Evolutionary conservation across 495 filamentous ascomycete species (phyloP).

Genomic region (Articulospora tetracladia): DNA sequence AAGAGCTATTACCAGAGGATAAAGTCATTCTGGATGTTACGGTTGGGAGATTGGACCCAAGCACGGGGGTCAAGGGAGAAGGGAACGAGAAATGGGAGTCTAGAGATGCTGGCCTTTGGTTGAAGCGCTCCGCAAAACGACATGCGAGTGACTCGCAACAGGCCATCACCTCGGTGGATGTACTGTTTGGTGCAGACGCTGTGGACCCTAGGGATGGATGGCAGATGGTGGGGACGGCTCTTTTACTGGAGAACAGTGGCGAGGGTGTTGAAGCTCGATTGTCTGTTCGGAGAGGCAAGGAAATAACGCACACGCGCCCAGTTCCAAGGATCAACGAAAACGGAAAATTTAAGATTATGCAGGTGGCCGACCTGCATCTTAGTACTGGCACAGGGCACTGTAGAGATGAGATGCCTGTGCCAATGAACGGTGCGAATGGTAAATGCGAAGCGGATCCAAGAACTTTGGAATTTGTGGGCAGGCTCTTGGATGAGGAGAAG

Average conservation of each 20-base stretch:
- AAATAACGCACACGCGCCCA: constrained; percentile 55
- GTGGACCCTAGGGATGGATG: constrained; percentile 84
- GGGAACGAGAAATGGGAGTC: constrained; percentile 75
- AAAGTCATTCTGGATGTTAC: constrained; percentile 80
- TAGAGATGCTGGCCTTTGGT: constrained; percentile 77
- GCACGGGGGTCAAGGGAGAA: constrained; percentile 42
- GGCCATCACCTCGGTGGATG: constrained; percentile 80
- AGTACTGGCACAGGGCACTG: constrained; percentile 84
- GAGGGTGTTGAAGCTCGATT: constrained; percentile 65
- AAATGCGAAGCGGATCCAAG: constrained; percentile 87
- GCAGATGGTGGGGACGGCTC: constrained; percentile 65
- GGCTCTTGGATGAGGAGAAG: constrained; percentile 81
- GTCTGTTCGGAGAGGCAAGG: constrained; percentile 69
- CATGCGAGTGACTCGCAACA: constrained; percentile 74
- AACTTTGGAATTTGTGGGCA: constrained; percentile 83
- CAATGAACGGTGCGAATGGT: constrained; percentile 57
- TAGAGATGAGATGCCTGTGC: constrained; percentile 70
- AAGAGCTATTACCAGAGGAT: constrained; percentile 71
- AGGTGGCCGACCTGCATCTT: constrained; percentile 86
- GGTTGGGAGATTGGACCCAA: constrained; percentile 73
- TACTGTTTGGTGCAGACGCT: constrained; percentile 90
- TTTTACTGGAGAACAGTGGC: constrained; percentile 60
- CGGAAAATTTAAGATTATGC: constrained; percentile 97
- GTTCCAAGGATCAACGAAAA: constrained; percentile 75
- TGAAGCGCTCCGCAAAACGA: constrained; percentile 72